Evolutionary conservation across 2,329 filamentous ascomycete species (phyloP), one percentile per base, ranked within the genome.

Genomic region (Parascedosporium putredinis): DNA sequence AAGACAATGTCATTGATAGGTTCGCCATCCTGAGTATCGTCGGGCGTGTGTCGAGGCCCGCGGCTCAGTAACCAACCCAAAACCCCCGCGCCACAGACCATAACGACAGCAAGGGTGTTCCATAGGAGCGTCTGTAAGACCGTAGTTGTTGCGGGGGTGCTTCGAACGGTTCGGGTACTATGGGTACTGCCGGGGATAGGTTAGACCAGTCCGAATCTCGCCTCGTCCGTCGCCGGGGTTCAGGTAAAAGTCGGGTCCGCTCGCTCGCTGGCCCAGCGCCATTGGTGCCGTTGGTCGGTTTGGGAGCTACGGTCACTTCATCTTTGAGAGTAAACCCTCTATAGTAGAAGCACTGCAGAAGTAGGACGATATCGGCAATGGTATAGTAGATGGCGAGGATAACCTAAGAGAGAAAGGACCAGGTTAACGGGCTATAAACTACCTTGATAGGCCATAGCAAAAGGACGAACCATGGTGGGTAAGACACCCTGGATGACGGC

Each of bases 371-470:
- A 61, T 97, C 91, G 53, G 89, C 89, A 33, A 95, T 75, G 14
- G 90, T 94, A 64, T 97, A 95, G 66, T 95, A 95, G 14, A 95
- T 78, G 10, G 90, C 90, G n/a, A 96, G 73, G 49, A 95, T 95
- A 54, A 88, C 83, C 80, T 83, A 54, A 48, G 44, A 53, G 5
- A 20, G 18, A 45, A 42, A 10, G 10, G 18, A 14, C 23, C 23
- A 24, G n/a, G 25, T 22, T 50, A 23, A 8, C 47, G 9, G 10
- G 27, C 53, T 52, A 52, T 2, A 34, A 42, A 22, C 29, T 20
- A 25, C 24, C 6, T 31, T 9, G 5, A 6, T 3, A n/a, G 10
- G 23, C 8, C 5, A 29, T 20, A 3, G 24, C 34, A 25, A 18
- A 22, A 12, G n/a, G 8, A 57, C 67, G 53, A 62, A 83, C 78